phyloP scores from a whole-genome alignment of 1,139 yeast genomes.

The Yamadazyma atmosphaerica region DNA sequence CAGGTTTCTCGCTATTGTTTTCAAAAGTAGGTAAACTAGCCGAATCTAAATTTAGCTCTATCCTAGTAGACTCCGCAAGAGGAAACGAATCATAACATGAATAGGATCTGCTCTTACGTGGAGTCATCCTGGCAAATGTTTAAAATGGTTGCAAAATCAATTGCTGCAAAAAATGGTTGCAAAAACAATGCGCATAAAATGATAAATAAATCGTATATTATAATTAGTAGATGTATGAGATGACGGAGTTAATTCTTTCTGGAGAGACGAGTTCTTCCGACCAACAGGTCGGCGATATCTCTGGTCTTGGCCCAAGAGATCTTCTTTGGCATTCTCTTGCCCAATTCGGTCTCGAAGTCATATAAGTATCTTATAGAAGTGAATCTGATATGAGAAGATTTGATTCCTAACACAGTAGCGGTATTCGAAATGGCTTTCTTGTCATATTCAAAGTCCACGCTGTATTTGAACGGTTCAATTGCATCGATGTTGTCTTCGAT shows the following conservation, averaged over 20 bases:
- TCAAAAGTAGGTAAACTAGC: background rate
- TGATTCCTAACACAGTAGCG: conserved; percentile 86
- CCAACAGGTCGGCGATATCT: conserved; percentile 80
- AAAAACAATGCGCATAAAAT: no score
- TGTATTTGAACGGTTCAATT: conserved; percentile 26
- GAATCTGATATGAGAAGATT: conserved; percentile 74
- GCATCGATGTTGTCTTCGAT: conserved; percentile 53
- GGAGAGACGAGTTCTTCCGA: conserved; percentile 57
- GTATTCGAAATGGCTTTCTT: conserved; percentile 47
- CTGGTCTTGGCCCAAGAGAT: conserved; percentile 81
- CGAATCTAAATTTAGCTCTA: background rate
- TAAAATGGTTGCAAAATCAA: conserved; percentile 2
- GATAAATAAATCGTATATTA: no score
- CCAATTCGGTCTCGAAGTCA: conserved; percentile 81
- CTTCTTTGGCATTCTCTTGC: conserved; percentile 81
- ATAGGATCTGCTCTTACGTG: background rate
- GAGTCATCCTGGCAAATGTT: background rate
- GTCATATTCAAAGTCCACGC: conserved; percentile 34
- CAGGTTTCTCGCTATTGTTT: background rate
- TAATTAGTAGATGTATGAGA: no score
- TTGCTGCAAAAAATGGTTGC: conserved; percentile 1
- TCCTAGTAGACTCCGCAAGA: background rate
- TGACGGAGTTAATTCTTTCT: conserved; percentile 3
- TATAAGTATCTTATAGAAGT: conserved; percentile 73
- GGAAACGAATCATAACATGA: background rate